phyloP scores from a whole-genome alignment of 2,329 filamentous ascomycete genomes.

The Epichloe brachyelytri region DNA sequence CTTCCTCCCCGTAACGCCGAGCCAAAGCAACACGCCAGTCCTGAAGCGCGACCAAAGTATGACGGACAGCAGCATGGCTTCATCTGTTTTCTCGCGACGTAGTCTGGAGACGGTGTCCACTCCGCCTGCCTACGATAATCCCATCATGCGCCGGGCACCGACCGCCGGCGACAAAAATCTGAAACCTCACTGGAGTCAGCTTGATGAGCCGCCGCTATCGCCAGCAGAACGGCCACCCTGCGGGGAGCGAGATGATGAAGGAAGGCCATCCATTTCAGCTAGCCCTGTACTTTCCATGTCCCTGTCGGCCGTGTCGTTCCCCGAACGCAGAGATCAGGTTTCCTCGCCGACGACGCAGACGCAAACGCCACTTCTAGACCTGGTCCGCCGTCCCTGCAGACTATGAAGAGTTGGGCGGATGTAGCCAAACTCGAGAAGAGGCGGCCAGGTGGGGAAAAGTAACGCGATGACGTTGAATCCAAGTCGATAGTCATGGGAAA shows the following conservation, averaged over 20 bases:
- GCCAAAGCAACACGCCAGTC: conserved; percentile 22
- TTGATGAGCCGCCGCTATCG: conserved; percentile 8
- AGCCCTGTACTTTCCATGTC: conserved; percentile 16
- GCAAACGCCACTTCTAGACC: conserved; percentile 10
- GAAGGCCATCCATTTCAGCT: conserved; percentile 7
- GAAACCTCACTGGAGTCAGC: conserved; percentile 13
- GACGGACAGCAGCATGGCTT: conserved; percentile 30
- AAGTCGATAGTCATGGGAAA: neutral
- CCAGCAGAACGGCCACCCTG: neutral
- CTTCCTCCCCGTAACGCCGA: conserved; percentile 27
- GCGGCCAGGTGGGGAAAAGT: neutral
- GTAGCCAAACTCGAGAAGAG: conserved; percentile 19
- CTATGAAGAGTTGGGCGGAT: conserved; percentile 28
- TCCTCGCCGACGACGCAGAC: conserved; percentile 6
- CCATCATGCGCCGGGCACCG: conserved; percentile 12
- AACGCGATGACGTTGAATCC: neutral
- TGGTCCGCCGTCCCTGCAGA: conserved; percentile 20
- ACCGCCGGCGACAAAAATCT: conserved; percentile 7
- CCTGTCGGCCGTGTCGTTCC: conserved; percentile 21
- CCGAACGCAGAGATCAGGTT: conserved; percentile 8
- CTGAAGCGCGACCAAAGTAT: conserved; percentile 23
- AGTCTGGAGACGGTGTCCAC: conserved; percentile 23
- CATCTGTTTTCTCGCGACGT: conserved; percentile 26
- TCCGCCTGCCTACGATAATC: conserved; percentile 16
- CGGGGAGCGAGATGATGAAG: neutral